Base-by-base conservation (phyloP, 352 stramenopile genomes). In the Phytophthora pini region DNA sequence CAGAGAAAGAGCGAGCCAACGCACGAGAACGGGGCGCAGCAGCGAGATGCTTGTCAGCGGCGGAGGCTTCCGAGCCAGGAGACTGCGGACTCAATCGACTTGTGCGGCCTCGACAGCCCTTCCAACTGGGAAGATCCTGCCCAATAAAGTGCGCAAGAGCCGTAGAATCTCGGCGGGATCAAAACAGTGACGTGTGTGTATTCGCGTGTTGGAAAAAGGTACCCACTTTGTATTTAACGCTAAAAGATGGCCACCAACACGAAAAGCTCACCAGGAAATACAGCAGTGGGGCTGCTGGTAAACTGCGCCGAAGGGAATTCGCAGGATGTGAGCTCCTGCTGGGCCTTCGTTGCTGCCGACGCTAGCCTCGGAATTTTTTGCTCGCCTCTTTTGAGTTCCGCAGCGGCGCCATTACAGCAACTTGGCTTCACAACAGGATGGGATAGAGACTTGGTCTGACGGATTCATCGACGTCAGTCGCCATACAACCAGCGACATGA, bases 141-240 rank as follows among this genome's bases (percentile, higher is more conserved):
- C 39, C 24, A 44, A 70, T 65, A 70, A 48, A 43, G 34, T 11
- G n/a, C n/a, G n/a, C 48, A 65, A 56, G 55, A 65, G n/a, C 7
- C 27, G 15, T 17, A 59, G 62, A 70, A 70, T 70, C 62, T 70
- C 12, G 24, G 45, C 32, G 58, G 49, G 58, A 41, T 32, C 27
- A 36, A 11, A 36, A 36, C 32, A 12, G 22, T 36, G 17, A 15
- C 26, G 34, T 29, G 34, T 52, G 2, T 52, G 12, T 40, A 52
- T 39, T 40, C 3, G 46, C 46, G 60, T 63, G 60, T 68, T 68
- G 43, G 40, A 64, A 68, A 68, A 57, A 27, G 53, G 31, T 68
- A 68, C 45, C 61, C 61, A 68, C 43, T 61, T 68, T 8, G 38
- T 20, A 29, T 49, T 61, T 43, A 44, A 32, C 24, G 26, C 48